Conservation (phyloP, 2,329 filamentous ascomycete species). For the Cordyceps farinosa region DNA sequence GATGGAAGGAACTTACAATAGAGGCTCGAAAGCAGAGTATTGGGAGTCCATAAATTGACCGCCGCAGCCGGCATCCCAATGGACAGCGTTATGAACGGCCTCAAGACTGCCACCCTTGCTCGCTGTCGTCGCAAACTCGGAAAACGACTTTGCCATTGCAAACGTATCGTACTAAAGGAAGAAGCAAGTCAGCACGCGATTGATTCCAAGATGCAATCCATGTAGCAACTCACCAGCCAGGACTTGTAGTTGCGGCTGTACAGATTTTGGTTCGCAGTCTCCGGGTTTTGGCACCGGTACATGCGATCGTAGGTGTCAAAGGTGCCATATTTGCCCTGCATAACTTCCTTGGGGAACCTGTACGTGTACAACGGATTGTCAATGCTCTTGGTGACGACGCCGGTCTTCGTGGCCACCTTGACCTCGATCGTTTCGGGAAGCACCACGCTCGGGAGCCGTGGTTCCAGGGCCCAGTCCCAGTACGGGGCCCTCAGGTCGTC, state of each 20-base stretch:
- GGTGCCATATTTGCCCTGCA: conserved; percentile 37
- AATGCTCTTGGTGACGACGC: conserved; percentile 32
- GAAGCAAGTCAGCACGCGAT: neutral
- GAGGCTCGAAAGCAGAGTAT: conserved; percentile 41
- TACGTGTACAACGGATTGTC: conserved; percentile 53
- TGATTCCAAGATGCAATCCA: neutral
- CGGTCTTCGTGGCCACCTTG: conserved; percentile 37
- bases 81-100: conserved; percentile 40
- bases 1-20: conserved; percentile 35
- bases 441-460: conserved; percentile 40
- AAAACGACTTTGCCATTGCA: conserved; percentile 34
- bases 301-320: conserved; percentile 23
- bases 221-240: conserved; percentile 30
- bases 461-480: conserved; percentile 52
- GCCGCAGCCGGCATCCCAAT: conserved; percentile 39
- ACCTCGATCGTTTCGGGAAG: conserved; percentile 35
- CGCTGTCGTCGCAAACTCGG: conserved; percentile 34
- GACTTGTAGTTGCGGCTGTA: conserved; percentile 34
- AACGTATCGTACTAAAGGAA: conserved; percentile 39
- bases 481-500: conserved; percentile 46
- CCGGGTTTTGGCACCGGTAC: conserved; percentile 35
- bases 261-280: conserved; percentile 36
- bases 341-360: conserved; percentile 41
- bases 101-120: conserved; percentile 40
- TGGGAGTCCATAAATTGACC: conserved; percentile 38